These are phyloP conservation scores for Ceratonia siliqua DNA, from an alignment of 306 rosid genomes.

Conservation along the genomic window DNA sequence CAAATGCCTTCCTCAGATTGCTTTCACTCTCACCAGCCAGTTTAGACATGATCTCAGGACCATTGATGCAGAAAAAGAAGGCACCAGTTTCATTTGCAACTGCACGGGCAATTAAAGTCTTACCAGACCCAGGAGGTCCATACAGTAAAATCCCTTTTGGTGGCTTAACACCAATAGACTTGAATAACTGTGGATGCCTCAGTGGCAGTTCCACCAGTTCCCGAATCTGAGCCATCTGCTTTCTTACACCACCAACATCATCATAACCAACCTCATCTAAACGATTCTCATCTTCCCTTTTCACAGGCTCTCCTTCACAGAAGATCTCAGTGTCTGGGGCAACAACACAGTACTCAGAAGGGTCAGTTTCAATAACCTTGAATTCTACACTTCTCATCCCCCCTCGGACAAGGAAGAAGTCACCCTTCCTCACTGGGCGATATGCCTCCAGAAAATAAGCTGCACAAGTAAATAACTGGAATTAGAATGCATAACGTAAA, in stretches of 20 bases:
- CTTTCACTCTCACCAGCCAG: slow-evolving; percentile 98
- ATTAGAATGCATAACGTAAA: slow-evolving; percentile 15
- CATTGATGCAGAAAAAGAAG: slow-evolving; percentile 96
- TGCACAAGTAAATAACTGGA: slow-evolving; percentile 40
- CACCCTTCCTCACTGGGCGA: slow-evolving; percentile 94
- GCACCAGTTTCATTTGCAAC: slow-evolving; percentile 99
- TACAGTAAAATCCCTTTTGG: slow-evolving; percentile 90
- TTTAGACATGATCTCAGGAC: slow-evolving; percentile 96
- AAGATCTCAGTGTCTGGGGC: slow-evolving; percentile 98
- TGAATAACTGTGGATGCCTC: slow-evolving; percentile 95
- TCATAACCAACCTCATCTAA: slow-evolving; percentile 97
- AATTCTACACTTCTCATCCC: slow-evolving; percentile 99
- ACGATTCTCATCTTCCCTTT: slow-evolving; percentile 91
- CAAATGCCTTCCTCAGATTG: slow-evolving; percentile 95
- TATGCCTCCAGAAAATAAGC: slow-evolving; percentile 95
- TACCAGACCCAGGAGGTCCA: slow-evolving; percentile 97
- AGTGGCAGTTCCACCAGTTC: slow-evolving; percentile 88
- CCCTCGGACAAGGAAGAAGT: slow-evolving; percentile 93
- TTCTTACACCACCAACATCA: slow-evolving; percentile 95
- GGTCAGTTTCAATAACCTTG: slow-evolving; percentile 96
- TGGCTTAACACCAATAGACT: slow-evolving; percentile 97
- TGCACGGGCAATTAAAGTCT: slow-evolving; percentile 90
- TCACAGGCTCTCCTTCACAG: slow-evolving; percentile 94
- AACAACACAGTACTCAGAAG: slow-evolving; percentile 90
- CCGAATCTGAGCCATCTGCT: slow-evolving; percentile 97